Base-by-base conservation (phyloP, 2,329 filamentous ascomycete genomes). In the Neonectria faginata region DNA sequence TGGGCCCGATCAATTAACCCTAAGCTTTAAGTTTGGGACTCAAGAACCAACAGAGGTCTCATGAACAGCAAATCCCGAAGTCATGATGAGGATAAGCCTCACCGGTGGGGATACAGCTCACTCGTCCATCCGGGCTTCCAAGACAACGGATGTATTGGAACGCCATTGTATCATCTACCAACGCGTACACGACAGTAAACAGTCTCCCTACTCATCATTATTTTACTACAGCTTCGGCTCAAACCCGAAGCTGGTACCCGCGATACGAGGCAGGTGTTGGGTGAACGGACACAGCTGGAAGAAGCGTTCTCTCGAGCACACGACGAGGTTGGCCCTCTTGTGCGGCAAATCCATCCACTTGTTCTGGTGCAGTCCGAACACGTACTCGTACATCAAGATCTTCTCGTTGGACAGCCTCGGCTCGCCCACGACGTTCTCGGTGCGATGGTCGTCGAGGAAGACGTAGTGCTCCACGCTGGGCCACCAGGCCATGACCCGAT, bases 271-370 rank as follows among this genome's bases (percentile, higher is more conserved):
- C 55, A 85, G 82, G 59, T 81, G 83, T 69, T 86, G 84, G 1
- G 80, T 83, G 63, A 90, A 81, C 8, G 87, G 87, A 63, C 86
- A 87, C 18, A 91, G 77, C 75, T 91, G 89, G 79, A 92, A 92
- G 82, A 91, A 92, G 65, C 89, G 83, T 76, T 89, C 88, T 10
- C 90, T 80, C 48, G 86, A 86, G 71, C 89, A 89, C 66, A 84
- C 82, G 75, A 91, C 85, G 50, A 91, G 84, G 2, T 89, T 89
- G 62, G 89, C 89, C 39, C 91, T 84, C 82, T 93, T 92, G 72
- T 92, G 88, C 14, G 89, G 89, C 67, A 92, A 77, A 69, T 93
- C 91, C 68, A 92, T 87, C 68, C 91, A 89, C 79, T 91, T 91
- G 71, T 91, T 88, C 39, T 93, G 83, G 18, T 88, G 87, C 71